Conservation (phyloP, 805 yeast genomes). For the Candida alai region DNA sequence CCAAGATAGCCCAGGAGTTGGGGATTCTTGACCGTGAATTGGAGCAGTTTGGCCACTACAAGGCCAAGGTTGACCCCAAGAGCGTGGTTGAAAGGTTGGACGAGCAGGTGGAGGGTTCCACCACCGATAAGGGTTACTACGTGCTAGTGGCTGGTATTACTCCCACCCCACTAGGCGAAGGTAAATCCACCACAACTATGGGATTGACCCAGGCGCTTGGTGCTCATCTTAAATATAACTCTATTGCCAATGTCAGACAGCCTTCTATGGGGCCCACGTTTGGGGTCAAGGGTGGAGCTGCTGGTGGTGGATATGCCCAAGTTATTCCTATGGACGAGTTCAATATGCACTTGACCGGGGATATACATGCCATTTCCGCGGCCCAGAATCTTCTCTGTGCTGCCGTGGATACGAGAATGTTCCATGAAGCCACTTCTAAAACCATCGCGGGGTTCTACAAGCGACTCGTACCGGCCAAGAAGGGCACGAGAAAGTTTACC, state of each 20-base stretch:
- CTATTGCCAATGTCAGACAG: slow-evolving; percentile 94
- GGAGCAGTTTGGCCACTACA: slow-evolving; percentile 84
- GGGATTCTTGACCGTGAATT: slow-evolving; percentile 78
- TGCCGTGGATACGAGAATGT: slow-evolving; percentile 94
- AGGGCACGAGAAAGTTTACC: slow-evolving; percentile 76
- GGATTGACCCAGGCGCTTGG: slow-evolving; percentile 97
- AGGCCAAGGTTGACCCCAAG: slow-evolving; percentile 77
- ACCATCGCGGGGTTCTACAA: slow-evolving; percentile 72
- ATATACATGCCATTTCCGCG: slow-evolving; percentile 91
- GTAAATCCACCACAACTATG: slow-evolving; percentile 93
- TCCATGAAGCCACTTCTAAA: slow-evolving; percentile 87
- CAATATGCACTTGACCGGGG: slow-evolving; percentile 96
- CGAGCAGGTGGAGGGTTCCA: slow-evolving; percentile 57
- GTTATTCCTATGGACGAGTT: slow-evolving; percentile 99
- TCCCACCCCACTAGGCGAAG: slow-evolving; percentile 98
- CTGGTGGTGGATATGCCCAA: slow-evolving; percentile 98
- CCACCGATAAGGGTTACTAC: slow-evolving; percentile 72
- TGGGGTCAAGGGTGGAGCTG: slow-evolving; percentile 99
- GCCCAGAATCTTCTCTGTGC: slow-evolving; percentile 94
- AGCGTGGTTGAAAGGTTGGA: slow-evolving; percentile 62
- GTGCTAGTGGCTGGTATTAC: slow-evolving; percentile 95
- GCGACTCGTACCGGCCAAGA: slow-evolving; percentile 81
- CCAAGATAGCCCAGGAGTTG: slow-evolving; percentile 70
- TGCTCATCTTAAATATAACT: slow-evolving; percentile 76
- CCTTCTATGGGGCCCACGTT: slow-evolving; percentile 99